A percentile compares a stretch with the other conserved stretches of the same genome.
These are phyloP conservation scores for Komagataella pastoris DNA, from an alignment of 805 yeast species.

Conservation along the genomic window DNA sequence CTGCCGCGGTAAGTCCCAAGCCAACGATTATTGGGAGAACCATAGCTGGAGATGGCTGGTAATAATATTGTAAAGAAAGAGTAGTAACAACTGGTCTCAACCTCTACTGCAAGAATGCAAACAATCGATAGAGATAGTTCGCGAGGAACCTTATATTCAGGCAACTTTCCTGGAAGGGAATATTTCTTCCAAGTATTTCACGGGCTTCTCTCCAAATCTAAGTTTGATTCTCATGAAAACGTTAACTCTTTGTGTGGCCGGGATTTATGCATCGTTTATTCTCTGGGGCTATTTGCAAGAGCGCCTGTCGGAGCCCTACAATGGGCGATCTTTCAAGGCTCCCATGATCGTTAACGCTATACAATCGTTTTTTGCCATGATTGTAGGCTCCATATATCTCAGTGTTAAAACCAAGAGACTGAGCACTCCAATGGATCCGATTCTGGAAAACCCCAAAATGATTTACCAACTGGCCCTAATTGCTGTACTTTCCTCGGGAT, in stretches of 20 bases:
- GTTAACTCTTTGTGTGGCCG: constrained; percentile 26
- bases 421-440: constrained; percentile 14
- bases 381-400: constrained; percentile 54
- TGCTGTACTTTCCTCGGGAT: constrained; percentile 62
- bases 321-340: constrained; percentile 45
- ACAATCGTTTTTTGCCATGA: constrained; percentile 63
- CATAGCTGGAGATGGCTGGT: constrained; percentile 5
- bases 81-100: not conserved
- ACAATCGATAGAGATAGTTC: not conserved
- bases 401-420: constrained; percentile 15
- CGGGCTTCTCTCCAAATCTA: not conserved
- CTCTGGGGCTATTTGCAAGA: constrained; percentile 93
- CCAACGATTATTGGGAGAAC: constrained; percentile 41
- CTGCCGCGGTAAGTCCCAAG: constrained; percentile 37
- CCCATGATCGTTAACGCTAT: constrained; percentile 67
- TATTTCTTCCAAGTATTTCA: not conserved
- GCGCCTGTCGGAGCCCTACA: constrained; percentile 57
- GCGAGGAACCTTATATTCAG: not conserved
- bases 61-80: not conserved
- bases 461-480: constrained; percentile 32
- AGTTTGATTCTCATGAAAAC: not conserved
- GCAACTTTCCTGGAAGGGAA: not conserved
- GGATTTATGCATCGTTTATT: constrained; percentile 77
- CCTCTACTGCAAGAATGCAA: not conserved
- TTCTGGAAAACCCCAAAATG: constrained; percentile 16